Evolutionary conservation across 1,284 basidiomycete species (phyloP).

Genomic region (Rhodotorula sp.): DNA sequence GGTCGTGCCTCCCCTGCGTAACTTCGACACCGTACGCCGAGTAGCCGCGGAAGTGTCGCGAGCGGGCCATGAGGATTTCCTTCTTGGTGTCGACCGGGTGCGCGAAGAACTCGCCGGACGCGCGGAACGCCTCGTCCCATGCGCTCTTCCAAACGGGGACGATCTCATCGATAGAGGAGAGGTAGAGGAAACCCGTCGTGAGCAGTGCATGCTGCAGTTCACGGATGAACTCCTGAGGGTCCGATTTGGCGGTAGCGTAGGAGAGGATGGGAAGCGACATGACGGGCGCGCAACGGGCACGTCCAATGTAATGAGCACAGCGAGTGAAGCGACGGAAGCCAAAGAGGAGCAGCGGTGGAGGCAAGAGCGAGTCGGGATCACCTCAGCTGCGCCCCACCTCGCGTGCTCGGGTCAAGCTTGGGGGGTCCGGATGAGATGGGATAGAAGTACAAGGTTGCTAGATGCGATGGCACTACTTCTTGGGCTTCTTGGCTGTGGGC

Average conservation of each 20-base stretch:
- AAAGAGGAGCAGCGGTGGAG: background rate
- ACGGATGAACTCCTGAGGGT: constrained; percentile 15
- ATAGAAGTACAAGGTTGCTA: background rate
- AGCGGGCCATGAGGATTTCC: constrained; percentile 15
- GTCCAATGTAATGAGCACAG: no score
- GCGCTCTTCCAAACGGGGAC: constrained; percentile 10
- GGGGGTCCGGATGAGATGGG: background rate
- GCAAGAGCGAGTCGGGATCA: background rate
- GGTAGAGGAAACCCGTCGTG: constrained; percentile 31
- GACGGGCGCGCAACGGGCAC: background rate
- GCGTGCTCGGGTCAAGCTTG: background rate
- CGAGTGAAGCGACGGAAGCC: background rate
- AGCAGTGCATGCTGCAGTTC: constrained; percentile 19
- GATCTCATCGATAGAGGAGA: constrained; percentile 8
- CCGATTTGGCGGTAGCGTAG: background rate
- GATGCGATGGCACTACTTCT: constrained; percentile 49
- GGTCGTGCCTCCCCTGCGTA: constrained; percentile 20
- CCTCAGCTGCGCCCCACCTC: background rate
- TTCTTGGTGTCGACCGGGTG: constrained; percentile 9
- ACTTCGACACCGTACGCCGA: constrained; percentile 20
- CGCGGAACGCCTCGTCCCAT: constrained; percentile 22
- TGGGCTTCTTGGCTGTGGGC: constrained; percentile 76
- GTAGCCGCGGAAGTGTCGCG: constrained; percentile 28
- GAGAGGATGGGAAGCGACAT: constrained; percentile 24
- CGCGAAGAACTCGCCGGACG: constrained; percentile 16